Evolutionary conservation across 129 eudicot genomes (phyloP).

Genomic region (Erigeron canadensis): DNA sequence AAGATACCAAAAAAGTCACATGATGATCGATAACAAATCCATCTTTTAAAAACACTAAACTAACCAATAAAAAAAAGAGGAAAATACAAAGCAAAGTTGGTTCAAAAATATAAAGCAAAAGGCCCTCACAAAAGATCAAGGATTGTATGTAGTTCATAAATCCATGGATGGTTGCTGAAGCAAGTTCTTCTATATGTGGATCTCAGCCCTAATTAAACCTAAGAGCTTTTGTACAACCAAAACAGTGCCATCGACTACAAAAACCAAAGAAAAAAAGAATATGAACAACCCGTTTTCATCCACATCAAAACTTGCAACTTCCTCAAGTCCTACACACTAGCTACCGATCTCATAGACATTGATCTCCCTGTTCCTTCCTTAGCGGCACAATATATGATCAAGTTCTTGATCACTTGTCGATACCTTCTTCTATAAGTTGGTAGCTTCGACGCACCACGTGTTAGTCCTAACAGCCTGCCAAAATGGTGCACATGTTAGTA

Average conservation of each 20-base stretch:
- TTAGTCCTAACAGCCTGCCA: slow-evolving; percentile 81
- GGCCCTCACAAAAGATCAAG: background rate
- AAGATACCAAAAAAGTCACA: too few relatives aligned
- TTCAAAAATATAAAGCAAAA: background rate
- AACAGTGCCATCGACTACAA: slow-evolving; percentile 3
- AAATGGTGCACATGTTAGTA: background rate
- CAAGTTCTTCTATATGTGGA: background rate
- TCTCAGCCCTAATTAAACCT: slow-evolving; percentile 14
- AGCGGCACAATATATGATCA: slow-evolving; percentile 41
- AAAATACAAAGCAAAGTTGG: background rate
- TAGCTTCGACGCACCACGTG: slow-evolving; percentile 67
- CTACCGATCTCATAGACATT: slow-evolving; percentile 54
- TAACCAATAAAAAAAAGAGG: too few relatives aligned
- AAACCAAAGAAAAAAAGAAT: slow-evolving; percentile 17
- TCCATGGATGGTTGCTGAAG: background rate
- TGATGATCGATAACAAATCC: too few relatives aligned
- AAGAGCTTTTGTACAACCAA: slow-evolving; percentile 30
- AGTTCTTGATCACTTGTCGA: slow-evolving; percentile 67
- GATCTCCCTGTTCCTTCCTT: slow-evolving; percentile 56
- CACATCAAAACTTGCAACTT: slow-evolving; percentile 27
- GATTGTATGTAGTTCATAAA: too few relatives aligned
- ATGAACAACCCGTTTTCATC: slow-evolving; percentile 28
- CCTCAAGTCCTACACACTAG: slow-evolving; percentile 40
- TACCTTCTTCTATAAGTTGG: slow-evolving; percentile 87
- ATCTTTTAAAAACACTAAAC: too few relatives aligned